phyloP scores from a whole-genome alignment of 2,329 filamentous ascomycete genomes.

The Diplocarpon rosae region DNA sequence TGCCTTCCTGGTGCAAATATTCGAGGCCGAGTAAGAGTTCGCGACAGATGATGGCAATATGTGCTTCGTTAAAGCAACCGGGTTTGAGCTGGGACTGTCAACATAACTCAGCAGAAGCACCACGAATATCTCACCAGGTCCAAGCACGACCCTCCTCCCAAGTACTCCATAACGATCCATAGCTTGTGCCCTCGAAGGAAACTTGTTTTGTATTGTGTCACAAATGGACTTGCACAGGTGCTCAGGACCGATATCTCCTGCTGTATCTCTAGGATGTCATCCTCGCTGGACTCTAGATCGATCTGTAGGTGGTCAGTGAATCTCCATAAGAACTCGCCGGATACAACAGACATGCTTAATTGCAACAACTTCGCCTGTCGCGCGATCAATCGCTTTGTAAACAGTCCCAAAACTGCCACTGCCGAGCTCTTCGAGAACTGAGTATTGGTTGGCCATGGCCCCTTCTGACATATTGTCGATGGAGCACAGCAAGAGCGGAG shows the following conservation, averaged over 20 bases:
- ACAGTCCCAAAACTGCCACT: conserved; percentile 88
- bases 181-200: conserved; percentile 94
- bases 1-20: conserved; percentile 87
- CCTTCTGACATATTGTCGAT: conserved; percentile 21
- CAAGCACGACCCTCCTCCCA: conserved; percentile 89
- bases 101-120: neutral
- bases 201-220: conserved; percentile 93
- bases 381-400: conserved; percentile 88
- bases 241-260: conserved; percentile 92
- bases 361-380: conserved; percentile 85
- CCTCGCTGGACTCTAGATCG: conserved; percentile 95
- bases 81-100: conserved; percentile 61
- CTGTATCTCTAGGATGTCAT: conserved; percentile 97
- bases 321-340: neutral
- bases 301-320: conserved; percentile 50
- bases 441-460: conserved; percentile 71
- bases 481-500: conserved; percentile 9
- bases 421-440: conserved; percentile 74
- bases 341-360: conserved; percentile 77
- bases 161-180: conserved; percentile 99
- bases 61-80: conserved; percentile 73
- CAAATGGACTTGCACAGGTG: conserved; percentile 86
- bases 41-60: conserved; percentile 89
- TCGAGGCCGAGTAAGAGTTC: conserved; percentile 84
- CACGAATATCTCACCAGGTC: conserved; percentile 56